Evolutionary conservation across 352 stramenopile genomes (phyloP), one percentile per base, ranked within the genome.

Genomic region (Phytophthora foliorum): DNA sequence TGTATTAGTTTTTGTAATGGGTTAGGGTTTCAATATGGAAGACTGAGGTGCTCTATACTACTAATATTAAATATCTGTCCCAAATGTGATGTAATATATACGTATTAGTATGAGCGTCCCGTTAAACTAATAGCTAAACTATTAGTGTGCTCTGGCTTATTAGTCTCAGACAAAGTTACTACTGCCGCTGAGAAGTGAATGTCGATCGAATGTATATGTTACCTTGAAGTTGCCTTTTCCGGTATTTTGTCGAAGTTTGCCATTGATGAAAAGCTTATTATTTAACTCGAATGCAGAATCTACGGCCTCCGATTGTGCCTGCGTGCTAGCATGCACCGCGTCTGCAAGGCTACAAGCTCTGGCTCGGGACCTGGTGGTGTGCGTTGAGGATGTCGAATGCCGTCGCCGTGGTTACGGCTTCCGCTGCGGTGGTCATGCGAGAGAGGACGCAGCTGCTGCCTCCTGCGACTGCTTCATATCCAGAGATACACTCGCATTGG

Each of bases 401-500:
- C 4, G 46, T 34, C 36, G 59, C 44, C 19, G 45, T 41, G 21
- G 60, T 53, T 31, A 46, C 45, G 53, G 46, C 60, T 74, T 69
- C 52, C 24, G 52, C 39, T 8, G 48, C 51, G 3, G 67, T 70
- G 10, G 17, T 13, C 53, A 74, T 67, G 16, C 45, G 52, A 8
- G 65, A 63, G 11, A 78, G 67, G 6, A 88, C 74, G n/a, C 80
- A 89, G 34, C 24, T 57, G 17, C 46, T 70, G 5, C 57, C 75
- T 22, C 56, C 19, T 22, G 46, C 29, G 29, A 79, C 82, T 4
- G 72, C 41, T 22, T 78, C 68, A 48, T 80, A 91, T 2, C 74
- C 79, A 11, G 39, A 56, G 9, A 78, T 57, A 44, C 81, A 88
- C 57, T 86, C 81, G 51, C 81, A 89, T 13, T 79, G 53, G 1